Evolutionary conservation across 345 rosid species (phyloP).

Genomic region (Melastoma malabathricum): DNA sequence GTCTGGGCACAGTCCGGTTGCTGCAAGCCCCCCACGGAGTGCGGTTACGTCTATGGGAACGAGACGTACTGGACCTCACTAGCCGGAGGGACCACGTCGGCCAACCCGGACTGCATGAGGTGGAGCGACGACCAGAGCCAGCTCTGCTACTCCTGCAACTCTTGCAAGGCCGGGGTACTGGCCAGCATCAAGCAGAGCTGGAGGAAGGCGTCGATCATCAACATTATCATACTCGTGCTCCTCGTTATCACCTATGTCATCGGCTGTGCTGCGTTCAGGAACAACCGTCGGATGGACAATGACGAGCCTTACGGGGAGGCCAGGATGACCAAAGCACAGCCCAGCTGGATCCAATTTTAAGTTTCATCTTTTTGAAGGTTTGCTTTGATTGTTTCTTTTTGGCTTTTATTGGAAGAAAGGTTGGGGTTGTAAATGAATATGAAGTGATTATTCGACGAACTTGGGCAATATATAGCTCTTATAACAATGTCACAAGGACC

Average conservation of each 20-base stretch:
- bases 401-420: constrained; percentile 1
- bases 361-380: background rate
- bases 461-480: too few species aligned
- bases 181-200: constrained; percentile 81
- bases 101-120: constrained; percentile 38
- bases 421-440: background rate
- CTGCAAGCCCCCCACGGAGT: constrained; percentile 87
- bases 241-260: constrained; percentile 68
- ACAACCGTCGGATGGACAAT: constrained; percentile 66
- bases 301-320: constrained; percentile 69
- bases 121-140: constrained; percentile 69
- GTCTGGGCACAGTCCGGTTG: constrained; percentile 61
- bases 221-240: constrained; percentile 62
- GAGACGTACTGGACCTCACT: constrained; percentile 49
- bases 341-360: constrained; percentile 47
- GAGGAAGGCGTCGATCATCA: constrained; percentile 85
- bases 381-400: background rate
- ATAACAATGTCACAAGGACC: too few species aligned
- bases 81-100: constrained; percentile 21
- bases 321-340: constrained; percentile 63
- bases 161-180: constrained; percentile 91
- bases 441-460: background rate
- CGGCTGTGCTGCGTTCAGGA: constrained; percentile 63
- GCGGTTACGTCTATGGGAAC: constrained; percentile 53
- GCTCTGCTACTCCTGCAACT: constrained; percentile 62